phyloP scores from a whole-genome alignment of 148 eudicot species.

The Heliosperma pusillum region DNA sequence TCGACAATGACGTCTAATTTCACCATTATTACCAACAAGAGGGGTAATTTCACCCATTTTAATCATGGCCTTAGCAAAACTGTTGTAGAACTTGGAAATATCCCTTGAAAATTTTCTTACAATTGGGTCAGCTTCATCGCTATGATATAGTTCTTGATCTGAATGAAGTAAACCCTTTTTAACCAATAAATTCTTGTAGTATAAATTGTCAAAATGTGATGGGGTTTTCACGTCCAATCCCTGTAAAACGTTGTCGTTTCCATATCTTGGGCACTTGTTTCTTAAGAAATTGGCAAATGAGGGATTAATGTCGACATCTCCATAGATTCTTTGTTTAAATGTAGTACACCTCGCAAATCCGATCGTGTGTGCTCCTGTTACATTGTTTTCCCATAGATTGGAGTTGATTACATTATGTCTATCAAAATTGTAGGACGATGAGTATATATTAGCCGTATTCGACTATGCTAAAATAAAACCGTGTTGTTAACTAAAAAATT shows the following conservation, averaged over 20 bases:
- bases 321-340: constrained; percentile 47
- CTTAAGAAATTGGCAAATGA: constrained; percentile 30
- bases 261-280: constrained; percentile 33
- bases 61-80: constrained; percentile 47
- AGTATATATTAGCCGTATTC: no score
- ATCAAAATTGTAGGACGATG: no score
- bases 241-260: constrained; percentile 41
- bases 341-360: constrained; percentile 47
- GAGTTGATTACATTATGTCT: neutral
- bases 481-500: no score
- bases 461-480: no score
- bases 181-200: constrained; percentile 41
- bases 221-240: constrained; percentile 46
- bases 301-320: constrained; percentile 41
- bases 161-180: constrained; percentile 52
- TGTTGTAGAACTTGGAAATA: constrained; percentile 26
- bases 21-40: constrained; percentile 45
- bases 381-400: neutral
- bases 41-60: constrained; percentile 54
- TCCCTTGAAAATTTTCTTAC: constrained; percentile 35
- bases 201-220: constrained; percentile 41
- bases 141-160: constrained; percentile 52
- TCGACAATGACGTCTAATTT: constrained; percentile 38
- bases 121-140: constrained; percentile 42
- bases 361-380: constrained; percentile 46